Evolutionary conservation across 805 yeast species (phyloP).

Genomic region (Ogataea kodamae): DNA sequence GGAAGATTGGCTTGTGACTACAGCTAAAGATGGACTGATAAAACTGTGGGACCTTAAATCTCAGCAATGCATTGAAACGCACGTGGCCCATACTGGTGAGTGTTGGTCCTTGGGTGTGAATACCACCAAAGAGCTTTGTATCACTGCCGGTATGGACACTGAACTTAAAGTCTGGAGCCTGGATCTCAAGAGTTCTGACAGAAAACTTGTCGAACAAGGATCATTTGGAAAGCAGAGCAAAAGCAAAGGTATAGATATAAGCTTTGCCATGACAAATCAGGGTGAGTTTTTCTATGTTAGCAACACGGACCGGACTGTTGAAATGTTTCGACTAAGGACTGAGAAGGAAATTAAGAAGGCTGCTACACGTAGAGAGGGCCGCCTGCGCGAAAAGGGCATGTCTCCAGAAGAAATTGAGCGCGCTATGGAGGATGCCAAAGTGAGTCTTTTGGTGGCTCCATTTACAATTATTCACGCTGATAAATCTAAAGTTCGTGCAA

Average conservation of each 20-base stretch:
- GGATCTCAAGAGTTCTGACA: constrained; percentile 50
- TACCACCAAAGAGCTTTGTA: constrained; percentile 35
- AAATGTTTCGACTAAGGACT: constrained; percentile 72
- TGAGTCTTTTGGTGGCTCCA: constrained; percentile 62
- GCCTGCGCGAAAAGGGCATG: constrained; percentile 69
- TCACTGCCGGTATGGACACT: constrained; percentile 78
- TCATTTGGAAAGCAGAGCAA: constrained; percentile 71
- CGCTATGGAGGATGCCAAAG: constrained; percentile 44
- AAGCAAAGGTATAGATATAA: constrained; percentile 60
- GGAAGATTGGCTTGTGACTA: constrained; percentile 70
- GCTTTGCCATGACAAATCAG: constrained; percentile 41
- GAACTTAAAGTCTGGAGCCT: constrained; percentile 81
- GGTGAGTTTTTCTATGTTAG: constrained; percentile 62
- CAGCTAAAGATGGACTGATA: constrained; percentile 85
- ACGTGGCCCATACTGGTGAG: constrained; percentile 88
- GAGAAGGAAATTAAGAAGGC: constrained; percentile 78
- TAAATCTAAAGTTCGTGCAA: constrained; percentile 57
- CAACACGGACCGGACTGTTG: constrained; percentile 77
- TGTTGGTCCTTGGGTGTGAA: constrained; percentile 77
- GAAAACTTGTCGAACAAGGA: constrained; percentile 57
- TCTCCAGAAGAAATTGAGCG: constrained; percentile 55
- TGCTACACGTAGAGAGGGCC: constrained; percentile 67
- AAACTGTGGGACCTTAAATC: constrained; percentile 91
- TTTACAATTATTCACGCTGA: constrained; percentile 63
- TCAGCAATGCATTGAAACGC: constrained; percentile 91